Evolutionary conservation across 495 filamentous ascomycete species (phyloP).

Genomic region (Aspergillus saccharolyticus): DNA sequence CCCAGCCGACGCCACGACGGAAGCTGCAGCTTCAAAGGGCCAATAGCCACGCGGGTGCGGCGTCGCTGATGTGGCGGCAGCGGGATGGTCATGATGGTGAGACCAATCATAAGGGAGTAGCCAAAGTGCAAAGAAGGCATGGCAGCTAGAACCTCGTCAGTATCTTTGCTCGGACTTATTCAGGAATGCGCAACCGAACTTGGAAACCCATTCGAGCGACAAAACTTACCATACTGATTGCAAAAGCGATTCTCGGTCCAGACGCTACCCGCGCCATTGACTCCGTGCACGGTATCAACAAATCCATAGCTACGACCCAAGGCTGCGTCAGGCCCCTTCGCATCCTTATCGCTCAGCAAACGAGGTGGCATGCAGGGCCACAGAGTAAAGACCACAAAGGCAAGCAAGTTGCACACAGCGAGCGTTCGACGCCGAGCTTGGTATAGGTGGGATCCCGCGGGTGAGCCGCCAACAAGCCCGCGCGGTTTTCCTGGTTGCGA

Average conservation of each 20-base stretch:
- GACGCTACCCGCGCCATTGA: conserved; percentile 56
- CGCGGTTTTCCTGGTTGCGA: conserved; percentile 32
- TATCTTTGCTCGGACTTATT: background rate
- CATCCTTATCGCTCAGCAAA: conserved; percentile 52
- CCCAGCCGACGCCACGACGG: conserved; percentile 43
- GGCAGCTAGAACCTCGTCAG: conserved; percentile 45
- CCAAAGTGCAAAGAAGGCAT: conserved; percentile 82
- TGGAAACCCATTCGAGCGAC: background rate
- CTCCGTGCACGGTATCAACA: conserved; percentile 68
- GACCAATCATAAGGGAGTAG: conserved; percentile 69
- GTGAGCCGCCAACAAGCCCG: conserved; percentile 32
- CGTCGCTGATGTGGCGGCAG: conserved; percentile 35
- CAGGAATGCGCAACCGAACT: too few species aligned
- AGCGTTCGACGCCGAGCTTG: conserved; percentile 62
- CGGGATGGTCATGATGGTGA: conserved; percentile 57
- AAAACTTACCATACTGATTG: conserved; percentile 52
- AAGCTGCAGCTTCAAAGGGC: conserved; percentile 22
- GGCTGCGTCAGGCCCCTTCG: conserved; percentile 37
- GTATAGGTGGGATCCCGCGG: conserved; percentile 50
- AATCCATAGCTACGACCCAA: conserved; percentile 60
- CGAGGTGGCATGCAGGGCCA: conserved; percentile 82
- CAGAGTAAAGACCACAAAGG: conserved; percentile 70
- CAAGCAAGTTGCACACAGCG: conserved; percentile 69
- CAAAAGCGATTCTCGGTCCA: conserved; percentile 72
- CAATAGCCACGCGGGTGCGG: conserved; percentile 18